Base-by-base conservation (phyloP, 2,329 filamentous ascomycete species). In the Pseudogymnoascus verrucosus region DNA sequence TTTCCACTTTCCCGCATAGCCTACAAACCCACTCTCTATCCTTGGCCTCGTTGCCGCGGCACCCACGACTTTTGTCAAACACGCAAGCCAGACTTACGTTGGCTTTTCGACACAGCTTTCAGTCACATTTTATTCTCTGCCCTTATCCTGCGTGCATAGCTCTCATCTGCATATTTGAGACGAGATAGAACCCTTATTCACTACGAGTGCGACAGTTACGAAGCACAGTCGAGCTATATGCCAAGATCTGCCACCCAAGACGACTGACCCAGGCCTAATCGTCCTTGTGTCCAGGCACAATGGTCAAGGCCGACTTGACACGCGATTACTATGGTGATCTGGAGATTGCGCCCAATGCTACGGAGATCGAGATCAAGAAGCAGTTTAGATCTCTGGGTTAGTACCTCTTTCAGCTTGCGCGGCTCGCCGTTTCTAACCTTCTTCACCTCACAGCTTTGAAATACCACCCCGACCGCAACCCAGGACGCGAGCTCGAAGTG, bases 381-480 rank as follows among this genome's bases (percentile, higher is more conserved):
- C 84, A 88, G 66, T 90, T 88, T 72, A 82, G 85, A 69, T 87
- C 86, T 73, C 79, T 90, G 71, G 83, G 83, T 85, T 75, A 66
- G 77, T 64, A 16, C 6, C 26, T 21, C 40, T 44, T 11, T 11
- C 7, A 16, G 19, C 19, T 21, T 44, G 40, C 11, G 16, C n/a
- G 11, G 3, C 16, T 64, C 64, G 57, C 59, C 34, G 26, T 40
- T 26, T 4, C 37, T 31, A 47, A 62, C 67, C 69, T 67, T 70
- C 51, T 34, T 5, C 12, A 61, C 3, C 47, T 11, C 31, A 16
- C 65, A 85, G 87, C 87, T 62, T 78, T 89, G 57, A 82, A 84
- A 71, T 89, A 85, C 70, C 88, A 90, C 71, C 88, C 88, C 19
- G 88, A 90, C 73, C 82, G 87, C 64, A 89, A 90, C 71, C 85